phyloP scores from a whole-genome alignment of 225 moss, liverwort and hornwort genomes.

The Straminergon stramineum region DNA sequence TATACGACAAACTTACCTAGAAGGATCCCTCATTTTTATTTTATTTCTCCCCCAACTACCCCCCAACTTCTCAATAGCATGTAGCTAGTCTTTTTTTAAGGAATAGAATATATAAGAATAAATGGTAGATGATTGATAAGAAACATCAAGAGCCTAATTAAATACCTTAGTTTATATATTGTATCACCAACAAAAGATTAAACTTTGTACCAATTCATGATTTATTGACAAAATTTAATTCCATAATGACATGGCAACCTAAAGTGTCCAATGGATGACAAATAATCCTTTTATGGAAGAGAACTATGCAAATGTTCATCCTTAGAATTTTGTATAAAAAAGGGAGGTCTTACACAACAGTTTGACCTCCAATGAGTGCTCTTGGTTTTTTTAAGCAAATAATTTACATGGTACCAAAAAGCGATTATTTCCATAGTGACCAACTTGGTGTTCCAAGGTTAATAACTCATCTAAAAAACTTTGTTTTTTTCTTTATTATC shows the following conservation, averaged over 20 bases:
- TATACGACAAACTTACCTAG: not conserved
- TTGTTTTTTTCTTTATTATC: not conserved
- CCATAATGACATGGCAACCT: rapidly evolving
- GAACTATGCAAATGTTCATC: not conserved
- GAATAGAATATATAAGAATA: not conserved
- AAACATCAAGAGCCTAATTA: rapidly evolving
- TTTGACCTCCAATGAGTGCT: not conserved
- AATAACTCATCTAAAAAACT: not conserved
- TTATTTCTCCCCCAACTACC: rapidly evolving
- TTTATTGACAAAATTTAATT: not conserved
- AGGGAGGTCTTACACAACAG: rapidly evolving
- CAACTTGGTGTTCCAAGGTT: rapidly evolving
- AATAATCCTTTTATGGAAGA: no score
- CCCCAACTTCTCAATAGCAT: not conserved
- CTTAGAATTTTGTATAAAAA: not conserved
- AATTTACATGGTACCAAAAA: rapidly evolving
- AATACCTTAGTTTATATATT: not conserved
- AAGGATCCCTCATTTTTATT: not conserved
- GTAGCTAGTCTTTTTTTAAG: rapidly evolving
- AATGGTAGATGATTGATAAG: not conserved
- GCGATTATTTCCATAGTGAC: rapidly evolving
- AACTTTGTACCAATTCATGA: not conserved
- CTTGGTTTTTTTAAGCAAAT: no score
- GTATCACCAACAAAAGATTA: not conserved
- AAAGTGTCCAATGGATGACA: rapidly evolving